Conservation (phyloP, 306 rosid species). For the Sesbania bispinosa region DNA sequence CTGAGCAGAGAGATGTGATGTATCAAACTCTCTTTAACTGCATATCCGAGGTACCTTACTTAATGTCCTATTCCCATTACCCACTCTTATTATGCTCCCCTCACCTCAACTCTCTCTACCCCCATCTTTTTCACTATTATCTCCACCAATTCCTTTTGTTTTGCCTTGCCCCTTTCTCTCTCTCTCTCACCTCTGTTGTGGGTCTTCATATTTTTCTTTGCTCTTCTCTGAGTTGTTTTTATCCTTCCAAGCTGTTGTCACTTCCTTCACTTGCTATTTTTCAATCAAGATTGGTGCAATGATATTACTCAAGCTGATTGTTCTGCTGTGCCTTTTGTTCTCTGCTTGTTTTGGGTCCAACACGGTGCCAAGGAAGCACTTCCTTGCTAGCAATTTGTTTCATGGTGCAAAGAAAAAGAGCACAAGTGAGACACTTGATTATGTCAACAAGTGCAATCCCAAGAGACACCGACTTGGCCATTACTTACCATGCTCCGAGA, state of each 20-base stretch:
- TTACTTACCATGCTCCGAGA: conserved; percentile 32
- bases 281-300: conserved; percentile 9
- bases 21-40: conserved; percentile 46
- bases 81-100: conserved; percentile 15
- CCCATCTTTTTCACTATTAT: conserved; percentile 5
- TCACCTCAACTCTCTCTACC: conserved; percentile 3
- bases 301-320: conserved; percentile 33
- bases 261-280: not conserved
- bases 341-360: conserved; percentile 27
- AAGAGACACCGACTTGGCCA: conserved; percentile 14
- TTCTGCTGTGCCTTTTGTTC: conserved; percentile 39
- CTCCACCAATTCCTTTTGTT: conserved; percentile 58
- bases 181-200: conserved; percentile 8
- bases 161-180: conserved; percentile 14
- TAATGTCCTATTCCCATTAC: conserved; percentile 41
- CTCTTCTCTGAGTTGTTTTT: not conserved
- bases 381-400: not conserved
- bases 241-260: not conserved
- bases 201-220: not conserved
- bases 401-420: conserved; percentile 18
- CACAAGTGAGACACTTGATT: conserved; percentile 13
- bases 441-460: conserved; percentile 23
- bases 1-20: conserved; percentile 49
- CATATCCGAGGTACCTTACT: conserved; percentile 51
- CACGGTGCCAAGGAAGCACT: conserved; percentile 35